Evolutionary conservation across 176 grass and related monocot genomes (phyloP), one percentile per base, ranked within the genome.

Genomic region (Eragrostis curvula): DNA sequence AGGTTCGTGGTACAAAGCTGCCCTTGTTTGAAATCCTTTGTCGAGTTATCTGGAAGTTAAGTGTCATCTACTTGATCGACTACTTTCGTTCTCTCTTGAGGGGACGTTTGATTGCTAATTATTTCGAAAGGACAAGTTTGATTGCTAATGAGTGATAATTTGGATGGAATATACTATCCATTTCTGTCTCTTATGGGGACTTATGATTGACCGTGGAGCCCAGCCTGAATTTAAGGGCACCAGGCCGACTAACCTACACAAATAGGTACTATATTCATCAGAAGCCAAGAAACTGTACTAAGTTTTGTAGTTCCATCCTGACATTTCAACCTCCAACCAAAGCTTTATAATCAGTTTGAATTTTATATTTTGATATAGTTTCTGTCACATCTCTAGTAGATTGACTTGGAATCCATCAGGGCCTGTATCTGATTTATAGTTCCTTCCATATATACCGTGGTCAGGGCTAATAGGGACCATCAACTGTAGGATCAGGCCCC

Each of bases 171-270:
- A 45, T 32, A 68, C 55, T 40, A 55, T 68, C 20, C 47, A 71
- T 44, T 77, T 77, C 39, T 85, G 83, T 89, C 78, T 81, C 39
- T 81, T 81, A 17, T 76, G 14, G 21, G 24, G 53, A 45, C 66
- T 23, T 46, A 70, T 70, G 70, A 70, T 89, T 81, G 42, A 27
- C 41, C 16, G 39, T 85, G 83, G 82, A 81, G 71, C 77, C 77
- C 64, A 59, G 47, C 82, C 87, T 81, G 71, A 81, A 77, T 81
- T 77, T 47, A 17, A 48, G 87, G 77, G 53, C 30, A 12, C 30
- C 24, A 36, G 62, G 5, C 47, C 53, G 47, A 32, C n/a, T 79
- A 23, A 79, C 12, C 18, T 15, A 52, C 11, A 23, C 30, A 40
- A 9, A 66, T 44, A 1, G 32, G 56, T 25, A 61, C 24, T 61